A percentile compares a stretch with the other conserved stretches of the same genome.
Conservation (phyloP, 352 stramenopile species). For the Pythium folliculosum region DNA sequence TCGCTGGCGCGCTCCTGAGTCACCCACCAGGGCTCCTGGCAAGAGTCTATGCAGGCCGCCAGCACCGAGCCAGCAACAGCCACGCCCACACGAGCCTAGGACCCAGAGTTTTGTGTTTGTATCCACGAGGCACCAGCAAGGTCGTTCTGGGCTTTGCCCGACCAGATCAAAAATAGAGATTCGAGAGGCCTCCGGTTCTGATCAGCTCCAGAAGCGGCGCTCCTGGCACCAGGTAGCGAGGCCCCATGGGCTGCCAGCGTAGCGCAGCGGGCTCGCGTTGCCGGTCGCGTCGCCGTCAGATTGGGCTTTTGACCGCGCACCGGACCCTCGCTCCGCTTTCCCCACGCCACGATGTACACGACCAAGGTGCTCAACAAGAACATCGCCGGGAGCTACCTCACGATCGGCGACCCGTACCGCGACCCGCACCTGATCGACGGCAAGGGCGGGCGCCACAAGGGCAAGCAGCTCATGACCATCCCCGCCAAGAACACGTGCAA, state of each 20-base stretch:
- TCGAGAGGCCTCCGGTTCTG: constrained; percentile 12
- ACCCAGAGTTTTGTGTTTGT: no score
- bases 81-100: no score
- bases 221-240: constrained; percentile 10
- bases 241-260: neutral
- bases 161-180: constrained; percentile 7
- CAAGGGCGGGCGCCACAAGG: constrained; percentile 73
- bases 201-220: neutral
- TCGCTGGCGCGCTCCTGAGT: no score
- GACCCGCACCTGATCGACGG: constrained; percentile 74
- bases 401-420: constrained; percentile 73
- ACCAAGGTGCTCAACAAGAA: constrained; percentile 86
- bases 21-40: no score
- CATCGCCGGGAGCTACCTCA: constrained; percentile 76
- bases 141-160: no score
- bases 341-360: constrained; percentile 54
- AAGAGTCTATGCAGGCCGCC: no score
- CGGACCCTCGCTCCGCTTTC: neutral
- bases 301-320: constrained; percentile 13
- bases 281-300: constrained; percentile 3
- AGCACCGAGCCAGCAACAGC: no score
- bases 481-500: constrained; percentile 78
- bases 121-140: no score
- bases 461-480: constrained; percentile 73
- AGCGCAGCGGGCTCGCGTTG: no score